Evolutionary conservation across 2,329 filamentous ascomycete genomes (phyloP).

Genomic region (Colletotrichum acutatum): DNA sequence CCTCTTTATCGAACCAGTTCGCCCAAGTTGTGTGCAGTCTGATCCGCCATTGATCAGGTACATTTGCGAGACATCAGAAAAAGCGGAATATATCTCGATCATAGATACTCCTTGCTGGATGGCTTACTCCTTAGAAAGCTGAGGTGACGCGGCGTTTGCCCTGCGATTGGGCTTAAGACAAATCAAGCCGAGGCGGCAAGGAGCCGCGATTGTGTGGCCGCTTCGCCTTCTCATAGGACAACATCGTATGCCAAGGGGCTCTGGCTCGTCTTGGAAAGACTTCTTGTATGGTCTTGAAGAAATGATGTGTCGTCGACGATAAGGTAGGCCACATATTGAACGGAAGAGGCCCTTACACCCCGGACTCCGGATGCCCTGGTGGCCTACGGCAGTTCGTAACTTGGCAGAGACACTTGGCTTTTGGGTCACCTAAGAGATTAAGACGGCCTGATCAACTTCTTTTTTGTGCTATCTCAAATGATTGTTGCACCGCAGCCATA

Average conservation of each 20-base stretch:
- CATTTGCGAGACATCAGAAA: not conserved
- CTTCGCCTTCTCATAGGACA: not conserved
- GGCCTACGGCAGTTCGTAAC: not conserved
- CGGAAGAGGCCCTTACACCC: not conserved
- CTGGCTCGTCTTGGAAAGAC: not conserved
- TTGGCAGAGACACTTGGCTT: not conserved
- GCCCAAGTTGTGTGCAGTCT: too few relatives aligned
- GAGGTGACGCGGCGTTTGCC: not conserved
- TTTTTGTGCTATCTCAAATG: not conserved
- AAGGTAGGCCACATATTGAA: not conserved
- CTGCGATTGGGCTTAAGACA: constrained; percentile 9
- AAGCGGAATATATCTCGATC: not conserved
- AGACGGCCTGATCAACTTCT: not conserved
- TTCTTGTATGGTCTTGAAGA: not conserved
- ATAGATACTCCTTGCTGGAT: not conserved
- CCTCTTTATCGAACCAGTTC: not conserved
- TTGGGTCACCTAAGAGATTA: not conserved
- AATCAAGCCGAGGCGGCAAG: not conserved
- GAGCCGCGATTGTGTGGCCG: not conserved
- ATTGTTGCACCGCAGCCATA: not conserved
- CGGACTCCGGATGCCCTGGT: not conserved
- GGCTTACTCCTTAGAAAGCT: not conserved
- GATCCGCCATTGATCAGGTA: not conserved
- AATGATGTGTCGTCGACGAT: not conserved
- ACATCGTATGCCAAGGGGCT: not conserved